These are phyloP conservation scores for Scytalidium sp. DNA, from an alignment of 2,329 filamentous ascomycete species.

Conservation along the genomic window DNA sequence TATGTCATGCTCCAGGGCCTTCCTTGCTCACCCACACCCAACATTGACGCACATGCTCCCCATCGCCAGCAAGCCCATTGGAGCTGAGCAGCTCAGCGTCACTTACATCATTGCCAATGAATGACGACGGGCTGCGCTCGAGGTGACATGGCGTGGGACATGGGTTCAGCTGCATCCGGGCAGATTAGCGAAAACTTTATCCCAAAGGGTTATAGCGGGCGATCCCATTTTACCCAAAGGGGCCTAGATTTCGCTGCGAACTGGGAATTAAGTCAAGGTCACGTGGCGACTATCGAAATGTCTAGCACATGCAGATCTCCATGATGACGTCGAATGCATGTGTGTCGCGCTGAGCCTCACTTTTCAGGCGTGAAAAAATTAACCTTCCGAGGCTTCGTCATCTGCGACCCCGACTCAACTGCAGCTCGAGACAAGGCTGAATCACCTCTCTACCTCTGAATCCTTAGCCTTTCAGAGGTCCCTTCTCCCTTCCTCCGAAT, in stretches of 20 bases:
- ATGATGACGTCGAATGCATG: neutral
- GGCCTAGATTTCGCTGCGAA: neutral
- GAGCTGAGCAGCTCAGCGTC: neutral
- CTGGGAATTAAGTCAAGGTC: neutral
- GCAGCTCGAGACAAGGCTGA: too few species aligned
- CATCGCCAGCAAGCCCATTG: too few species aligned
- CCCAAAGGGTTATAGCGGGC: neutral
- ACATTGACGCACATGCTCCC: too few species aligned
- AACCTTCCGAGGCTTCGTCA: too few species aligned
- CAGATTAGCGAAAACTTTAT: neutral
- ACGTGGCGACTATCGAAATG: neutral
- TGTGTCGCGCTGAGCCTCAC: neutral
- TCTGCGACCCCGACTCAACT: too few species aligned
- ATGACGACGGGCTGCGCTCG: neutral
- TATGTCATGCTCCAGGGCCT: too few species aligned
- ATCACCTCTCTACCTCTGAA: too few species aligned
- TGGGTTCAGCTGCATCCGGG: neutral
- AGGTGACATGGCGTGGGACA: neutral
- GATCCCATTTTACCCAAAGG: neutral
- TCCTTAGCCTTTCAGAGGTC: too few species aligned
- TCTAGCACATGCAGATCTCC: neutral
- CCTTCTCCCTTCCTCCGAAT: too few species aligned
- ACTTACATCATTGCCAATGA: neutral
- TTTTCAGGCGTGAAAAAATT: neutral
- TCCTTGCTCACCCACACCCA: too few species aligned